Evolutionary conservation across 805 yeast genomes (phyloP).

Genomic region (Pichia scutulata): DNA sequence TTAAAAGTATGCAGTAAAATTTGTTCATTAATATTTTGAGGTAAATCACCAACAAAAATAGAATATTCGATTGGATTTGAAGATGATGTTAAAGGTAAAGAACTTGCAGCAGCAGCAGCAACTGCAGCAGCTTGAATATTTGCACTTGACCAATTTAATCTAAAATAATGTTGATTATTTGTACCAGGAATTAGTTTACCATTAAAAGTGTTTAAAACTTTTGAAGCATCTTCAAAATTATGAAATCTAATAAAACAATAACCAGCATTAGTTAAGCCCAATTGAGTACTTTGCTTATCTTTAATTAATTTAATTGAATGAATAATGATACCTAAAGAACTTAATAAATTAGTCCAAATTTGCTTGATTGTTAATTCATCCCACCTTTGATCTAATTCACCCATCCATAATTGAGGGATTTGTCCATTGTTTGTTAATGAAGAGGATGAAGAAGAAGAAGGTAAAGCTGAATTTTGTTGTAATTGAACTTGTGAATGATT

Average conservation of each 20-base stretch:
- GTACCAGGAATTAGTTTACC: constrained; percentile 68
- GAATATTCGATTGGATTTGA: constrained; percentile 40
- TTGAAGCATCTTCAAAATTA: constrained; percentile 48
- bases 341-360: constrained; percentile 49
- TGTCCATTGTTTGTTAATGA: constrained; percentile 13
- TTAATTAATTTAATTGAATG: constrained; percentile 59
- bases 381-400: constrained; percentile 82
- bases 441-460: constrained; percentile 5
- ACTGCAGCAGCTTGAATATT: constrained; percentile 20
- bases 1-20: constrained; percentile 59
- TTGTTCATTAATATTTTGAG: constrained; percentile 64
- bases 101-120: constrained; percentile 10
- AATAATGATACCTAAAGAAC: constrained; percentile 51
- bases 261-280: constrained; percentile 45
- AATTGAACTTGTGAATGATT: not conserved
- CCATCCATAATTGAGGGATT: constrained; percentile 68
- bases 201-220: constrained; percentile 54
- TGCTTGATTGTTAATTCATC: constrained; percentile 59
- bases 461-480: not conserved
- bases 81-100: constrained; percentile 9
- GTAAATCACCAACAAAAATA: constrained; percentile 80
- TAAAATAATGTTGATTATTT: constrained; percentile 43
- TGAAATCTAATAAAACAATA: constrained; percentile 81
- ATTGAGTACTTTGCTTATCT: constrained; percentile 39
- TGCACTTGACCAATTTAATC: constrained; percentile 72